Percentiles rank a stretch among this genome's conserved stretches.
Evolutionary conservation across 352 stramenopile species (phyloP).

Genomic region (Pythium chondricola): DNA sequence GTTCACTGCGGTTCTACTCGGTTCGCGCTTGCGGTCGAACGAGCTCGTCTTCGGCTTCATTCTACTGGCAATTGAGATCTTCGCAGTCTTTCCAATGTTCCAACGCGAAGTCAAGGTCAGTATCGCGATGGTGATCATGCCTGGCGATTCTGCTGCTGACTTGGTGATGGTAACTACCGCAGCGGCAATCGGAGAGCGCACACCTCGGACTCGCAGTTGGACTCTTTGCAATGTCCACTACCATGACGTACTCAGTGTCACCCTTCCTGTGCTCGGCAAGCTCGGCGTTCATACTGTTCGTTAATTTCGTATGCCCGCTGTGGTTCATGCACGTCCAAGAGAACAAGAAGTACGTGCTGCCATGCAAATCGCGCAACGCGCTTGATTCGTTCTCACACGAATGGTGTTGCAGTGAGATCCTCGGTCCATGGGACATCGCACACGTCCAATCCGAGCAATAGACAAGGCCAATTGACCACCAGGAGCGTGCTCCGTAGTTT

Average conservation of each 20-base stretch:
- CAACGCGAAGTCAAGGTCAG: slow-evolving; percentile 77
- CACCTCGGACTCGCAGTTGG: slow-evolving; percentile 61
- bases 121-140: neutral
- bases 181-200: slow-evolving; percentile 54
- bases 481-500: neutral
- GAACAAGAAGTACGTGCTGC: slow-evolving; percentile 82
- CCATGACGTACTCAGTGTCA: slow-evolving; percentile 74
- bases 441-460: slow-evolving; percentile 33
- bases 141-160: too few species aligned
- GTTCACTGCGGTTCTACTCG: slow-evolving; percentile 88
- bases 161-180: too few species aligned
- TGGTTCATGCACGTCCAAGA: slow-evolving; percentile 89
- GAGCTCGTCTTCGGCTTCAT: slow-evolving; percentile 91
- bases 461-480: neutral
- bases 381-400: slow-evolving; percentile 8
- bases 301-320: slow-evolving; percentile 82
- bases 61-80: slow-evolving; percentile 87
- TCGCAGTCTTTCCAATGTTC: slow-evolving; percentile 87
- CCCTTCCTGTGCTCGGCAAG: slow-evolving; percentile 52
- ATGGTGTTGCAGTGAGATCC: slow-evolving; percentile 55
- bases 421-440: slow-evolving; percentile 90
- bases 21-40: slow-evolving; percentile 86
- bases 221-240: slow-evolving; percentile 65
- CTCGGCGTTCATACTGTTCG: slow-evolving; percentile 64
- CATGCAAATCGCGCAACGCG: neutral